Percentiles rank a stretch among this genome's conserved stretches.
These are phyloP conservation scores for Raffaelea ambrosiae DNA, from an alignment of 2,329 filamentous ascomycete species.

Conservation along the genomic window DNA sequence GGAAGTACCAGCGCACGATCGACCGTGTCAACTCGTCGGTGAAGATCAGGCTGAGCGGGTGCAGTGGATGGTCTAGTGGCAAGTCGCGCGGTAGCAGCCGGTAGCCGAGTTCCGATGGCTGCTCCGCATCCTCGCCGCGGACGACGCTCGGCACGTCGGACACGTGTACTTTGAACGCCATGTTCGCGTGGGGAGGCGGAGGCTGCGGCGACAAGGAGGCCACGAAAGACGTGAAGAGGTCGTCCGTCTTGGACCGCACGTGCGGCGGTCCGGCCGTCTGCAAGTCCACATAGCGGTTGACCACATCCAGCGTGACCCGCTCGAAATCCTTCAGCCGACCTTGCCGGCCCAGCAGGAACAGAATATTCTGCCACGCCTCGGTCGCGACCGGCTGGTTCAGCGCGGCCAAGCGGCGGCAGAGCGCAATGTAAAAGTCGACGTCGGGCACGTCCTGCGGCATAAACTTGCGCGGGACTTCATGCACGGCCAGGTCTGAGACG, in stretches of 20 bases:
- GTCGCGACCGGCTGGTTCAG: conserved; percentile 31
- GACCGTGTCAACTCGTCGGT: conserved; percentile 12
- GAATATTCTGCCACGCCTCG: conserved; percentile 32
- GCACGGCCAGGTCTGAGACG: conserved; percentile 20
- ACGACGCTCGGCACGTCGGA: conserved; percentile 30
- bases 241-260: too few relatives aligned
- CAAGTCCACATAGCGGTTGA: conserved; percentile 25
- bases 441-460: conserved; percentile 11
- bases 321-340: conserved; percentile 36
- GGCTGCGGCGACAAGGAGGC: not conserved
- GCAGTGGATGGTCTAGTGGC: conserved; percentile 27
- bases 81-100: conserved; percentile 32
- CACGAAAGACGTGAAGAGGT: not conserved
- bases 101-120: conserved; percentile 18
- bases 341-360: conserved; percentile 35
- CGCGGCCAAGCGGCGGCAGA: conserved; percentile 27
- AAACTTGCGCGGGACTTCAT: conserved; percentile 15
- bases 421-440: conserved; percentile 21
- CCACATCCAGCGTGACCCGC: conserved; percentile 32
- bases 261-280: too few relatives aligned
- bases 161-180: conserved; percentile 35
- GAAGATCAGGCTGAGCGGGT: conserved; percentile 41
- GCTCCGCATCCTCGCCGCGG: conserved; percentile 1
- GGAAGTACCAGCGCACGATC: conserved; percentile 31
- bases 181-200: conserved; percentile 15